These are phyloP conservation scores for Nematocida major DNA, from an alignment of 371 early-diverging fungal species.

Conservation along the genomic window DNA sequence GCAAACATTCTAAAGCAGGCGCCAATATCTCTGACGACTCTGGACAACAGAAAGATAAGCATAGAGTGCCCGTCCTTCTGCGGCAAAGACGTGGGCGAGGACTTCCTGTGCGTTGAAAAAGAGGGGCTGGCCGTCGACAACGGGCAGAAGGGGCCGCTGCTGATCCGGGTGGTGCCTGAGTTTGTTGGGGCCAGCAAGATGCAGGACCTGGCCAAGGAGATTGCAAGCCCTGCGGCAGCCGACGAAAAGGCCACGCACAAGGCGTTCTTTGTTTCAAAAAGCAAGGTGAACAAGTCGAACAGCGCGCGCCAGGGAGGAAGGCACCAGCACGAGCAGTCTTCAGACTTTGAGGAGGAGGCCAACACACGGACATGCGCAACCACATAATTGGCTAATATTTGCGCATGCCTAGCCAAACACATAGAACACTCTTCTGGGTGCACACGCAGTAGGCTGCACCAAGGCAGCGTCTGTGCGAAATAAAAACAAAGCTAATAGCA, in stretches of 20 bases:
- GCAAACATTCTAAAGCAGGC: background rate
- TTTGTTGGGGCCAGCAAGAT: background rate
- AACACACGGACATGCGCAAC: background rate
- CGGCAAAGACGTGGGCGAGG: constrained; percentile 24
- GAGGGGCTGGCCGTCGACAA: constrained; percentile 7
- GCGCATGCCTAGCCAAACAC: too few species aligned
- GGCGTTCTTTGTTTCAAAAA: background rate
- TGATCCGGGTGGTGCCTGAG: constrained; percentile 25
- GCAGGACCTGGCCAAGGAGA: background rate
- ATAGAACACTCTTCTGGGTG: too few species aligned
- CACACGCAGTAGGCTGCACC: too few species aligned
- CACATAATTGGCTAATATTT: too few species aligned
- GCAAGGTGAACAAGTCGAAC: background rate
- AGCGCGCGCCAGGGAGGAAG: too few species aligned
- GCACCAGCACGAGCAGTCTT: too few species aligned
- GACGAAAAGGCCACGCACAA: background rate
- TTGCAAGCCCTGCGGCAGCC: background rate
- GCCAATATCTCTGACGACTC: background rate
- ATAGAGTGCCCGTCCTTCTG: background rate
- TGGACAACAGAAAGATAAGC: background rate
- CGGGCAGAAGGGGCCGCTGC: constrained; percentile 5
- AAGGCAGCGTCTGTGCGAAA: too few species aligned
- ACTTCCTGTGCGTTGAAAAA: background rate
- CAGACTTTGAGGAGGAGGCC: too few species aligned
- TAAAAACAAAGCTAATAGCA: too few species aligned